A percentile compares a stretch with the other conserved stretches of the same genome.
Conservation (phyloP, 2,329 filamentous ascomycete species). For the Aphanocladium album region DNA sequence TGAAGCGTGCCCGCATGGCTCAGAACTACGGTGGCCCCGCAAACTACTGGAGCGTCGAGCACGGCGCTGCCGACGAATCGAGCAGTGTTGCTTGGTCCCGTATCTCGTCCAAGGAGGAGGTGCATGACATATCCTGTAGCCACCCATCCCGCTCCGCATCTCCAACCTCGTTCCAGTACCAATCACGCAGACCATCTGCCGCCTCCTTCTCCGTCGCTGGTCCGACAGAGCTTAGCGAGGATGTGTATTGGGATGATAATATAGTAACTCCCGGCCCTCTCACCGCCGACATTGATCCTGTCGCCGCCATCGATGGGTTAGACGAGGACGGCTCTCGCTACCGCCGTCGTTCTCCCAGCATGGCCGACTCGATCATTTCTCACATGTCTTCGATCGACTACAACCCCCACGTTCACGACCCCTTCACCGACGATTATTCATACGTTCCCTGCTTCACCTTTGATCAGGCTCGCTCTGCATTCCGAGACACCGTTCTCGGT, state of each 20-base stretch:
- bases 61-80: conserved; percentile 58
- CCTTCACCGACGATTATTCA: conserved; percentile 79
- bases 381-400: conserved; percentile 63
- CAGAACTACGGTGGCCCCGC: conserved; percentile 47
- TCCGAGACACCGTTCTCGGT: conserved; percentile 88
- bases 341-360: conserved; percentile 69
- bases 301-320: conserved; percentile 60
- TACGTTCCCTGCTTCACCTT: conserved; percentile 93
- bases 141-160: conserved; percentile 35
- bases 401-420: conserved; percentile 53
- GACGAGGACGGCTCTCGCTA: conserved; percentile 56
- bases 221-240: conserved; percentile 32
- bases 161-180: conserved; percentile 40
- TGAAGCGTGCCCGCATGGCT: conserved; percentile 50
- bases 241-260: conserved; percentile 42
- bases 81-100: conserved; percentile 37
- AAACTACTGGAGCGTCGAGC: conserved; percentile 79
- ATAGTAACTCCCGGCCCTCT: conserved; percentile 49
- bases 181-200: conserved; percentile 43
- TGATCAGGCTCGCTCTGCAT: conserved; percentile 73
- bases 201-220: conserved; percentile 24
- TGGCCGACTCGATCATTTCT: conserved; percentile 71
- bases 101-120: conserved; percentile 37
- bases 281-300: conserved; percentile 47
- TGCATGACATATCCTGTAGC: no score